Percentiles rank a stretch among this genome's conserved stretches.
These are phyloP conservation scores for Ampelomyces quisqualis DNA, from an alignment of 2,329 filamentous ascomycete genomes.

Conservation along the genomic window DNA sequence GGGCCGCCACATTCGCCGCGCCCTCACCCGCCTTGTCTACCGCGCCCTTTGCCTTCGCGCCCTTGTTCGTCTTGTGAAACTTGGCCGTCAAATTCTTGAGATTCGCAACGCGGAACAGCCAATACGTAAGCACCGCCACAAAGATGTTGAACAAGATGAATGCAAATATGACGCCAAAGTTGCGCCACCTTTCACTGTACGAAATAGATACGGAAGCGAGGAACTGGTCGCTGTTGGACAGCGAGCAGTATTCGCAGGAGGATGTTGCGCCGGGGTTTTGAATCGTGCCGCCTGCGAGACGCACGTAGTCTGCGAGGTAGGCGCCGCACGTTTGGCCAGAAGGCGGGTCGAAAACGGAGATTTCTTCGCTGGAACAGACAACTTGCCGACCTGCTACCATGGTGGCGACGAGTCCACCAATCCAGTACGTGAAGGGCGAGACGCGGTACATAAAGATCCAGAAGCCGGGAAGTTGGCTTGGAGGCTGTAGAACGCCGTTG, in stretches of 20 bases:
- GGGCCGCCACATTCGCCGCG: constrained; percentile 12
- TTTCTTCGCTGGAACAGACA: constrained; percentile 50
- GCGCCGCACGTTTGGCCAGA: constrained; percentile 44
- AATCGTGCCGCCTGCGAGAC: constrained; percentile 43
- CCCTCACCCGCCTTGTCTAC: constrained; percentile 16
- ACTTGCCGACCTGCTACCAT: constrained; percentile 51
- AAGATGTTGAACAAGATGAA: constrained; percentile 66
- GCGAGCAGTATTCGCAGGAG: constrained; percentile 54
- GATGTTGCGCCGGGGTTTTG: constrained; percentile 48
- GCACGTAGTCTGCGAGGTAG: constrained; percentile 50
- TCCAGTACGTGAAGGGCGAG: constrained; percentile 67
- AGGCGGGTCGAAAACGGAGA: constrained; percentile 45
- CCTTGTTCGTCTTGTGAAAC: constrained; percentile 21
- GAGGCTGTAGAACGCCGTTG: constrained; percentile 61
- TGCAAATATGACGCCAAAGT: constrained; percentile 69
- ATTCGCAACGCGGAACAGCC: constrained; percentile 36
- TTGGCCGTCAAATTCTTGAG: constrained; percentile 13
- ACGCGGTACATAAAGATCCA: constrained; percentile 77
- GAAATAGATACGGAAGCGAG: constrained; percentile 46
- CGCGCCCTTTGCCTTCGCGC: constrained; percentile 15
- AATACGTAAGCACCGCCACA: constrained; percentile 63
- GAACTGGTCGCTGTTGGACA: constrained; percentile 52
- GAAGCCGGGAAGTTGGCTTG: constrained; percentile 63
- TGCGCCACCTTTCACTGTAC: constrained; percentile 61
- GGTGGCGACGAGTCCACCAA: constrained; percentile 44